Base-by-base conservation (phyloP, 495 filamentous ascomycete genomes). In the Bacidia gigantensis region DNA sequence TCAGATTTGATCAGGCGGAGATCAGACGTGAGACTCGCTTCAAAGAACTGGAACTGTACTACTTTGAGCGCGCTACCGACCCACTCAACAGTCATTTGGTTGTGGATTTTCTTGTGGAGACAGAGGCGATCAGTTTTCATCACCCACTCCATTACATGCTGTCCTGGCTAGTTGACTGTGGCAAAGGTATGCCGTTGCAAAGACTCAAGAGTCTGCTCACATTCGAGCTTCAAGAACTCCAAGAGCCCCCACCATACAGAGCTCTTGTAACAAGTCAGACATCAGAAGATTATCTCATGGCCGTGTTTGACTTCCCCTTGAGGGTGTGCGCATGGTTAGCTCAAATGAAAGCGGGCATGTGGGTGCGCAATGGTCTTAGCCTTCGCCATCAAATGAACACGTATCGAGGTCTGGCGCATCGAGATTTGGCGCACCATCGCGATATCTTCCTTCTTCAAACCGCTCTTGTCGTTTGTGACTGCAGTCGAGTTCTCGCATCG, bases 321-420 rank as follows among this genome's bases (percentile, higher is more conserved):
- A 76, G 92, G 32, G 88, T 96, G 2, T 95, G 88, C 65, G 88
- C 86, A 10, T 99, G 92, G 92, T 70, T 99, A 20, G 85, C 90
- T 1, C 93, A 99, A 68, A 97, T 97, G 81, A 94, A 93, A 64
- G 87, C 89, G 2, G 85, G 86, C 14, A 92, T 96, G 85, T 99
- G 92, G 92, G 93, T 99, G 38, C 82, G 92, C 29, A 99, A 99
- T 62, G 92, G 92, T 9, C 80, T 96, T 57, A 95, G 89, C 63
- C 78, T 99, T 43, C 81, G 87, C 12, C 92, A 99, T 63, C 92
- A 99, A 64, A 88, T 88, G 66, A 82, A 84, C 14, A 89, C 88
- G 11, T 97, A 97, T 60, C 81, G 87, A 44, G 87, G 86, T 40
- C 86, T 96, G 35, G 75, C 77, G 1, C 84, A 89, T 56, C 76